Conservation (phyloP, 495 filamentous ascomycete genomes). For the Astrothelium macrocarpum region DNA sequence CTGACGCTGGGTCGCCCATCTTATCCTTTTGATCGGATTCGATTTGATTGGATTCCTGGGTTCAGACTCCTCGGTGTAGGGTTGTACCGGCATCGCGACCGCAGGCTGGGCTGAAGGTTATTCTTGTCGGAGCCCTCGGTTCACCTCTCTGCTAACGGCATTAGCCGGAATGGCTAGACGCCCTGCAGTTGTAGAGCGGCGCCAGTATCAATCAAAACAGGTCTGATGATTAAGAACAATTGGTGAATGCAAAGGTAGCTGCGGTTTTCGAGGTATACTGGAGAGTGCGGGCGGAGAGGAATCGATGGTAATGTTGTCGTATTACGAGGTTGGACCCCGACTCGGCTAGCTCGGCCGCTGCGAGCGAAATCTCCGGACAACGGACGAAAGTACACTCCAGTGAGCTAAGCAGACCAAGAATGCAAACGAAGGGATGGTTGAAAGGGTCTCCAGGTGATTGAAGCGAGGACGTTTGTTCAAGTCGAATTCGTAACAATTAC, state of each 20-base stretch:
- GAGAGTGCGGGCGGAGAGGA: background rate
- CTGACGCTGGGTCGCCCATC: constrained; percentile 89
- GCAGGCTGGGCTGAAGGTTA: background rate
- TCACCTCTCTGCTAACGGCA: background rate
- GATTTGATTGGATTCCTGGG: constrained; percentile 19
- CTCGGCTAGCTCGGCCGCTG: constrained; percentile 3
- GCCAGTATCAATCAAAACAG: background rate
- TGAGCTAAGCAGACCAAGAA: background rate
- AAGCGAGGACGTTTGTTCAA: background rate
- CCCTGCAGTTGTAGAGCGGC: background rate
- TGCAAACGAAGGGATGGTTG: background rate
- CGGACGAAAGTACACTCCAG: background rate
- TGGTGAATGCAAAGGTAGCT: background rate
- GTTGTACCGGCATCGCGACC: constrained; percentile 21
- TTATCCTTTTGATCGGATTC: constrained; percentile 56
- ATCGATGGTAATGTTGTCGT: constrained; percentile 3
- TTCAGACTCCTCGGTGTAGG: constrained; percentile 26
- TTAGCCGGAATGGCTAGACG: background rate
- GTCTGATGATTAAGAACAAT: too few relatives aligned
- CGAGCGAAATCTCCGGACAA: background rate
- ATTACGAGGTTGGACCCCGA: background rate
- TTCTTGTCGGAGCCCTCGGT: background rate
- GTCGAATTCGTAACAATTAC: background rate
- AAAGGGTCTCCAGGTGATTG: background rate
- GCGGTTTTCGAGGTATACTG: background rate